Evolutionary conservation across 2,329 filamentous ascomycete species (phyloP).

Genomic region (Sarocladium oryzae): DNA sequence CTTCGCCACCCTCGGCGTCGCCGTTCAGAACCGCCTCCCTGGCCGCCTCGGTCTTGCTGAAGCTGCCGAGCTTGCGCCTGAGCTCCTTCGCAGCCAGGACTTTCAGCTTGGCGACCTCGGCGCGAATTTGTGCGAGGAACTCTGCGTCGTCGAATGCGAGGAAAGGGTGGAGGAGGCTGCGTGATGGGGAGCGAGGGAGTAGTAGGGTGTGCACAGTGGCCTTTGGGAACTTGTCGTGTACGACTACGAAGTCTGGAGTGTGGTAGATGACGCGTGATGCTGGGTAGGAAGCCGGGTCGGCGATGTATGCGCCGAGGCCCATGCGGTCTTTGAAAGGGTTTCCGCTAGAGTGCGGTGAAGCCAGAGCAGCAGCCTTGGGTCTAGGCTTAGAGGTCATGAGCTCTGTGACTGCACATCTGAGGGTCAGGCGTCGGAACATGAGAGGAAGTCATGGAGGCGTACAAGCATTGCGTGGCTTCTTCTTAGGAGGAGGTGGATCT

Average conservation of each 20-base stretch:
- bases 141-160: constrained; percentile 63
- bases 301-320: constrained; percentile 61
- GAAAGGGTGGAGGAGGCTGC: constrained; percentile 65
- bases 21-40: constrained; percentile 63
- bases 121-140: constrained; percentile 60
- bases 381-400: constrained; percentile 33
- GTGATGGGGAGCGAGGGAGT: constrained; percentile 63
- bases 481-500: constrained; percentile 19
- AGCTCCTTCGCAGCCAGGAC: constrained; percentile 68
- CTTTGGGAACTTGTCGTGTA: constrained; percentile 84
- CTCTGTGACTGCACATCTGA: constrained; percentile 24
- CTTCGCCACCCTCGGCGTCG: constrained; percentile 30
- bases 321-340: constrained; percentile 45
- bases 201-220: constrained; percentile 78
- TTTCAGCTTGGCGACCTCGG: constrained; percentile 56
- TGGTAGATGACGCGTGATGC: constrained; percentile 58
- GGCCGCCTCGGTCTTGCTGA: constrained; percentile 55
- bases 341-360: constrained; percentile 13
- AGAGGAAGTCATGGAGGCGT: constrained; percentile 12
- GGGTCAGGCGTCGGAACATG: background rate
- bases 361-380: constrained; percentile 23
- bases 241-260: constrained; percentile 63
- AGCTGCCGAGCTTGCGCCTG: constrained; percentile 57
- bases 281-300: constrained; percentile 54
- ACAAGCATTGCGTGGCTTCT: constrained; percentile 36